A percentile compares a stretch with the other conserved stretches of the same genome.
Evolutionary conservation across 2,329 filamentous ascomycete species (phyloP).

Genomic region (Phialocephala subalpina): DNA sequence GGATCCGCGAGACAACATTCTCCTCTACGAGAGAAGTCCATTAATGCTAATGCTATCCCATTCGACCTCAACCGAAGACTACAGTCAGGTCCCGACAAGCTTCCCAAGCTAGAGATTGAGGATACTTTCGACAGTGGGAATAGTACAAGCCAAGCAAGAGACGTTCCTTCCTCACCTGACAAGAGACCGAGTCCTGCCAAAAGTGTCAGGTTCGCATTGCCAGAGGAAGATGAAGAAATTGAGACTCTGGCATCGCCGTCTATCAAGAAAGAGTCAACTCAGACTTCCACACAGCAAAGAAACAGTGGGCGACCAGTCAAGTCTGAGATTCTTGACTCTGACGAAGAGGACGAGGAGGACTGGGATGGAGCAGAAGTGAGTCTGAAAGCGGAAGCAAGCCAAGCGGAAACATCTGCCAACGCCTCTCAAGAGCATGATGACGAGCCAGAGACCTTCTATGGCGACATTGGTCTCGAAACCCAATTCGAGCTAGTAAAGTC

Average conservation of each 20-base stretch:
- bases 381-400: neutral
- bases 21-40: conserved; percentile 34
- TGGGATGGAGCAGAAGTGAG: conserved; percentile 2
- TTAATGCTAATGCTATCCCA: conserved; percentile 36
- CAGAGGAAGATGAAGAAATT: conserved; percentile 18
- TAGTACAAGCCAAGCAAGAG: conserved; percentile 30
- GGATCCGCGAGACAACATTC: conserved; percentile 27
- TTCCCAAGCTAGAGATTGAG: conserved; percentile 36
- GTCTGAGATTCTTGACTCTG: conserved; percentile 7
- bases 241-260: conserved; percentile 1
- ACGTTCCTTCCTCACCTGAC: conserved; percentile 30
- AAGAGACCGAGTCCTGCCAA: conserved; percentile 40
- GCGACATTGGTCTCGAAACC: conserved; percentile 39
- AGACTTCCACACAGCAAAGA: neutral
- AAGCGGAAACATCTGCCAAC: conserved; percentile 4
- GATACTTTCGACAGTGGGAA: conserved; percentile 38
- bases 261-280: conserved; percentile 10
- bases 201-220: conserved; percentile 39
- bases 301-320: neutral
- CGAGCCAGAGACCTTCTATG: conserved; percentile 40
- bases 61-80: conserved; percentile 30
- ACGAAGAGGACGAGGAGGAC: conserved; percentile 19
- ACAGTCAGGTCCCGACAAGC: conserved; percentile 24
- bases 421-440: neutral
- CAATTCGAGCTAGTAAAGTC: conserved; percentile 34